phyloP scores from a whole-genome alignment of 2,329 filamentous ascomycete genomes.

The Epichloe festucae region DNA sequence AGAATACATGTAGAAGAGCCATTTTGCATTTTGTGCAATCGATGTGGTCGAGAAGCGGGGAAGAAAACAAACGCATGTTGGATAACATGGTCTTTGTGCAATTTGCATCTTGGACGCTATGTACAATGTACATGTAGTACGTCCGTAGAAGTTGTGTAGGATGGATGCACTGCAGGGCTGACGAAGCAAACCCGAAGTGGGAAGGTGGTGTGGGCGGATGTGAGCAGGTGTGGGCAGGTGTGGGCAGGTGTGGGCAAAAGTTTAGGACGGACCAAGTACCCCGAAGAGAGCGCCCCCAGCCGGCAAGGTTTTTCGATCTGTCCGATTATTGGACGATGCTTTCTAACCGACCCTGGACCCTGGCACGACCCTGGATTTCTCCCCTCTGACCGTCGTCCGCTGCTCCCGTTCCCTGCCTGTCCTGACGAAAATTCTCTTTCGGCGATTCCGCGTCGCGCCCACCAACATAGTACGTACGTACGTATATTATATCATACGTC shows the following conservation, averaged over 20 bases:
- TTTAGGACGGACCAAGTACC: too few species aligned
- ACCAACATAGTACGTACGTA: background rate
- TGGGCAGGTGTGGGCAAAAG: too few species aligned
- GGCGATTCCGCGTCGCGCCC: background rate
- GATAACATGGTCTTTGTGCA: background rate
- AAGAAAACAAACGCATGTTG: slow-evolving; percentile 8
- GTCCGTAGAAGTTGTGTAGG: too few species aligned
- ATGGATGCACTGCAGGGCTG: too few species aligned
- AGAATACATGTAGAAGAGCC: too few species aligned
- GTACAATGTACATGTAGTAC: too few species aligned
- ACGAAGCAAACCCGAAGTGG: too few species aligned
- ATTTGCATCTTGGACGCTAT: background rate
- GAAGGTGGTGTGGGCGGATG: too few species aligned
- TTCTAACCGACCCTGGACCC: slow-evolving; percentile 10
- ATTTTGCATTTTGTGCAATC: background rate
- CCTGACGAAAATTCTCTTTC: background rate
- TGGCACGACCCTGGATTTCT: slow-evolving; percentile 17
- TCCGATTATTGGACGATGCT: slow-evolving; percentile 23
- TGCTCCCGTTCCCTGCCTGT: background rate
- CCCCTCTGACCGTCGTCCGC: background rate
- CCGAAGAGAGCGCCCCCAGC: background rate
- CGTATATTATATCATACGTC: too few species aligned
- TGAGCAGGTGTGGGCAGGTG: too few species aligned
- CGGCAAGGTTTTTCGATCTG: slow-evolving; percentile 16
- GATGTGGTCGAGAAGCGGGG: slow-evolving; percentile 5